A percentile compares a stretch with the other conserved stretches of the same genome.
These are phyloP conservation scores for Annona cherimola DNA, from an alignment of 164 flowering plant species.

Conservation along the genomic window DNA sequence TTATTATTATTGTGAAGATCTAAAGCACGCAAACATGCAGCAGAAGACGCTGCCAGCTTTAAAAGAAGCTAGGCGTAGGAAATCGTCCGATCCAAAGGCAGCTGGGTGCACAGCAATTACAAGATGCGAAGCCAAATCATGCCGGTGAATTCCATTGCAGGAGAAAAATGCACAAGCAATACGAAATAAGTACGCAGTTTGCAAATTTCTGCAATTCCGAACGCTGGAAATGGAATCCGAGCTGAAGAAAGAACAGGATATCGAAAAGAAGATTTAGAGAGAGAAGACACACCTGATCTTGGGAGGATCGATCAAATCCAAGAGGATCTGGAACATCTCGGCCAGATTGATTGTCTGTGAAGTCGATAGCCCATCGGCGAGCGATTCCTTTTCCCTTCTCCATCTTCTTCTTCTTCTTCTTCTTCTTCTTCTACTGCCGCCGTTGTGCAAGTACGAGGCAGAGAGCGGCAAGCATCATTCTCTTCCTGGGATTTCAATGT, in stretches of 20 bases:
- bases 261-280: not conserved
- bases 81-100: not conserved
- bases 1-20: too few species aligned
- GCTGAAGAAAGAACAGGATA: not conserved
- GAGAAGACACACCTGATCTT: conserved; percentile 52
- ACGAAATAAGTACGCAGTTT: too few species aligned
- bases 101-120: not conserved
- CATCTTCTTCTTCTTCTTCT: conserved; percentile 32
- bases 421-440: not conserved
- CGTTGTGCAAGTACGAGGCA: not conserved
- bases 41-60: not conserved
- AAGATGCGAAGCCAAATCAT: not conserved
- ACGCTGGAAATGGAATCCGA: not conserved
- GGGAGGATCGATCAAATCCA: conserved; percentile 77
- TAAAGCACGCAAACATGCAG: not conserved
- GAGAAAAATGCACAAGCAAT: too few species aligned
- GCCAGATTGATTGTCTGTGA: conserved; percentile 64
- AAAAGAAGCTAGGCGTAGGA: not conserved
- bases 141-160: not conserved
- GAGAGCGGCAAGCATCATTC: too few species aligned
- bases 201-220: not conserved
- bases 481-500: too few species aligned
- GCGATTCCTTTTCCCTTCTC: conserved; percentile 76
- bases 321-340: conserved; percentile 83
- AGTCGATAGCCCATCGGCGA: conserved; percentile 85